Conservation (phyloP, 2,329 filamentous ascomycete genomes). For the Sphaerulina musiva region DNA sequence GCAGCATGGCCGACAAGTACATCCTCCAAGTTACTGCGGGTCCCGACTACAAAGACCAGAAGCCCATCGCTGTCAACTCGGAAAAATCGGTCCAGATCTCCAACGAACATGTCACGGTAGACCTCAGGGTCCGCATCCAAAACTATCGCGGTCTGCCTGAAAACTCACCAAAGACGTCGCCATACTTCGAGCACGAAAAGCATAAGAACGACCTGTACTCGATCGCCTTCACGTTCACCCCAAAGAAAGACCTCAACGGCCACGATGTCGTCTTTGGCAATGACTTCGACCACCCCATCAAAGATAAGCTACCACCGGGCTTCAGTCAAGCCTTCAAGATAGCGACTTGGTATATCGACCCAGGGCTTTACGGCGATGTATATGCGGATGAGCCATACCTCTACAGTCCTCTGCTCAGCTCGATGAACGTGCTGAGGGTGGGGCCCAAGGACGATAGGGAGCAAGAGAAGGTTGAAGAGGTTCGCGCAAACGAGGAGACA, state of each 20-base stretch:
- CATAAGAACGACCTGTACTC: conserved; percentile 77
- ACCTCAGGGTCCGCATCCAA: conserved; percentile 68
- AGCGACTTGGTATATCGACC: conserved; percentile 86
- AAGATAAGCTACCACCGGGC: conserved; percentile 76
- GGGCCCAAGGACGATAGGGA: conserved; percentile 44
- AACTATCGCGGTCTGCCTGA: conserved; percentile 63
- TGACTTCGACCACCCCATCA: conserved; percentile 87
- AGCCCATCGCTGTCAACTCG: conserved; percentile 68
- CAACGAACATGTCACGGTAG: conserved; percentile 57
- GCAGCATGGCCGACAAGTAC: conserved; percentile 60
- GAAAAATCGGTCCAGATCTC: conserved; percentile 56
- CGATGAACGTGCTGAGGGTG: conserved; percentile 69
- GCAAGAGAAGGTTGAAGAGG: conserved; percentile 30
- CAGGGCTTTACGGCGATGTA: conserved; percentile 80
- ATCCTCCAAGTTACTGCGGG: conserved; percentile 77
- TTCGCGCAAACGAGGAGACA: conserved; percentile 50
- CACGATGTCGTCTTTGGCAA: conserved; percentile 84
- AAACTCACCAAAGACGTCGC: conserved; percentile 59
- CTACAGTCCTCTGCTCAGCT: conserved; percentile 73
- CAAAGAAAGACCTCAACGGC: conserved; percentile 60
- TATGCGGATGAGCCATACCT: conserved; percentile 81
- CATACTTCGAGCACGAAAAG: conserved; percentile 67
- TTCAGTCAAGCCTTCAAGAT: conserved; percentile 79
- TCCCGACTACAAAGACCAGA: conserved; percentile 66
- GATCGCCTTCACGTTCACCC: conserved; percentile 71